Base-by-base conservation (phyloP, 2,329 filamentous ascomycete species). In the Pochonia chlamydosporia region DNA sequence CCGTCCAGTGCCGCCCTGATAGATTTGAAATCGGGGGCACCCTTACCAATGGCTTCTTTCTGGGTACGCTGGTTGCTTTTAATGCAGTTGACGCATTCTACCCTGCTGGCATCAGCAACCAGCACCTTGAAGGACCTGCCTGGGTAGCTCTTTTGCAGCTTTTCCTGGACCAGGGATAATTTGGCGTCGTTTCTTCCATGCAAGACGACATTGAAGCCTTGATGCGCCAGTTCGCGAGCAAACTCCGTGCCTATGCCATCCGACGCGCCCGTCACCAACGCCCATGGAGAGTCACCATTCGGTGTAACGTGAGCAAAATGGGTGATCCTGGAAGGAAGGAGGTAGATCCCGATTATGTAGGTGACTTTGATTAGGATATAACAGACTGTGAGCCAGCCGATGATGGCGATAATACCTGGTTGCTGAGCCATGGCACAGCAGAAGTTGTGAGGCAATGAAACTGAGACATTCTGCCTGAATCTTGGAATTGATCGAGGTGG, bases 121-220 rank as follows among this genome's bases (percentile, higher is more conserved):
- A 76, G 58, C 37, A 62, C 58, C 24, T 64, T 62, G 45, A 74
- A 68, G 23, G 63, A 57, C 13, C 62, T 57, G 2, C 52, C 30
- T 1, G 76, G 75, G 48, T 69, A 71, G 8, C 61, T 49, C 1
- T 54, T n/a, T 2, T 57, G 50, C 1, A 82, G 66, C 23, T 68
- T 59, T 2, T 56, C 45, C n/a, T 63, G 57, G n/a, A 76, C 62
- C 1, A 47, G 47, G 2, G 66, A 56, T 3, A 82, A 66, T 53
- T 80, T 81, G 3, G 61, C 50, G 3, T 54, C 51, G 49, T 77
- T 78, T 30, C 76, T 72, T n/a, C 79, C 78, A 51, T 82, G 78
- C 8, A 82, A 56, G 14, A 81, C 64, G 28, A 83, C 66, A 54
- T 79, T 76, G 68, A 81, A 81, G 40, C 76, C 75, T 13, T 61